Evolutionary conservation across 768 basidiomycete species (phyloP).

Genomic region (Rubroboletus pulcherrimus): DNA sequence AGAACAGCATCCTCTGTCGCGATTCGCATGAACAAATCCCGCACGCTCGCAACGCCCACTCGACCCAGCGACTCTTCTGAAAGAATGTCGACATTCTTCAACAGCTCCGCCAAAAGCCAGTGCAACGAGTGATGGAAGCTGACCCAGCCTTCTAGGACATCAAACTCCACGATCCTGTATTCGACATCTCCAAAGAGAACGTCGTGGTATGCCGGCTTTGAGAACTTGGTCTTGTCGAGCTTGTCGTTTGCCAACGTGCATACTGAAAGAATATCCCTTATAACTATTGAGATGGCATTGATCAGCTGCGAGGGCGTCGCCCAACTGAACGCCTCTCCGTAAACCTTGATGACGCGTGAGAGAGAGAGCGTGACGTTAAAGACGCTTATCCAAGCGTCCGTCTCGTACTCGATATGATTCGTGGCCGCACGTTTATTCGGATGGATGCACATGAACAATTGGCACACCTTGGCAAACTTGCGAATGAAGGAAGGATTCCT

Average conservation of each 20-base stretch:
- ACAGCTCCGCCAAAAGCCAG: conserved; percentile 85
- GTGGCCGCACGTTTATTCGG: conserved; percentile 80
- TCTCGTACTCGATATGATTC: conserved; percentile 93
- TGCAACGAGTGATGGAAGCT: conserved; percentile 92
- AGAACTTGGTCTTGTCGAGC: conserved; percentile 64
- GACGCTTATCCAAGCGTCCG: conserved; percentile 94
- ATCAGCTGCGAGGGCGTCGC: conserved; percentile 57
- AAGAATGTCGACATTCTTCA: conserved; percentile 76
- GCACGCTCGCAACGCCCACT: conserved; percentile 51
- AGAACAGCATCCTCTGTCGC: conserved; percentile 67
- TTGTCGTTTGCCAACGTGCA: conserved; percentile 66
- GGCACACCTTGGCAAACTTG: conserved; percentile 73
- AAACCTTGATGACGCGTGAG: conserved; percentile 82
- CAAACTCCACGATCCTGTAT: conserved; percentile 70
- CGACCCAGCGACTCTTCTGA: conserved; percentile 49
- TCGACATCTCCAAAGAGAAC: conserved; percentile 58
- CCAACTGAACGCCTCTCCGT: conserved; percentile 77
- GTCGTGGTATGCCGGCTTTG: conserved; percentile 57
- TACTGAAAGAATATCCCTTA: conserved; percentile 68
- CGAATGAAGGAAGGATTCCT: conserved; percentile 61
- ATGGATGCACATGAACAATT: conserved; percentile 91
- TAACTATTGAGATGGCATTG: conserved; percentile 62
- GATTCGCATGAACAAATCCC: conserved; percentile 58
- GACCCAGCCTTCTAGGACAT: conserved; percentile 76
- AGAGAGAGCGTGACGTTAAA: conserved; percentile 93